Conservation (phyloP, 805 yeast species). For the Hanseniaspora lindneri region DNA sequence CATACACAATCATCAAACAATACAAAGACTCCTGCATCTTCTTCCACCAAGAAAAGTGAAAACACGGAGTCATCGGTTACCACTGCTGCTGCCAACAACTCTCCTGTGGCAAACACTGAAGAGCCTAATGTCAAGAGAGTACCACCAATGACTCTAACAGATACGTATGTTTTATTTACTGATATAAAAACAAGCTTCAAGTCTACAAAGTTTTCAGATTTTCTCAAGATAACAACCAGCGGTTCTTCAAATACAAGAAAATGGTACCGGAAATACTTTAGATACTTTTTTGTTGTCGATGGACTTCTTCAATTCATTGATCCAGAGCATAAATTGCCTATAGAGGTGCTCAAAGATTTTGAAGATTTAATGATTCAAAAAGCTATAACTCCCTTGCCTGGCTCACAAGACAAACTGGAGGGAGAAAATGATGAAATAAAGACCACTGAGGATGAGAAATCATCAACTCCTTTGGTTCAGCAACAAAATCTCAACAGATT, state of each 20-base stretch:
- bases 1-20: no score
- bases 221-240: neutral
- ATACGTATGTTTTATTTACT: conserved; percentile 6
- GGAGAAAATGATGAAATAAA: neutral
- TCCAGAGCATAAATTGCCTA: conserved; percentile 8
- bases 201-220: conserved; percentile 10
- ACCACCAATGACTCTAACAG: conserved; percentile 4
- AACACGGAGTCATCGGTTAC: no score
- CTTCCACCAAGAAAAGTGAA: neutral
- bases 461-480: neutral
- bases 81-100: neutral
- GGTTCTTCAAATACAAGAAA: conserved; percentile 11
- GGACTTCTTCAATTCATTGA: conserved; percentile 8
- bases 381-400: neutral
- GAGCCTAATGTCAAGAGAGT: conserved; percentile 6
- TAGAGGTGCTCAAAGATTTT: conserved; percentile 13
- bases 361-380: conserved; percentile 13
- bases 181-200: conserved; percentile 6
- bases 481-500: conserved; percentile 1
- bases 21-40: no score
- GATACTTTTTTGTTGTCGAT: conserved; percentile 12
- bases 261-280: conserved; percentile 15
- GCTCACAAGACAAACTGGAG: neutral
- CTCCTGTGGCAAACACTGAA: neutral
- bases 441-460: neutral